Conservation (phyloP, 2,329 filamentous ascomycete species). For the Aspergillus sp. region DNA sequence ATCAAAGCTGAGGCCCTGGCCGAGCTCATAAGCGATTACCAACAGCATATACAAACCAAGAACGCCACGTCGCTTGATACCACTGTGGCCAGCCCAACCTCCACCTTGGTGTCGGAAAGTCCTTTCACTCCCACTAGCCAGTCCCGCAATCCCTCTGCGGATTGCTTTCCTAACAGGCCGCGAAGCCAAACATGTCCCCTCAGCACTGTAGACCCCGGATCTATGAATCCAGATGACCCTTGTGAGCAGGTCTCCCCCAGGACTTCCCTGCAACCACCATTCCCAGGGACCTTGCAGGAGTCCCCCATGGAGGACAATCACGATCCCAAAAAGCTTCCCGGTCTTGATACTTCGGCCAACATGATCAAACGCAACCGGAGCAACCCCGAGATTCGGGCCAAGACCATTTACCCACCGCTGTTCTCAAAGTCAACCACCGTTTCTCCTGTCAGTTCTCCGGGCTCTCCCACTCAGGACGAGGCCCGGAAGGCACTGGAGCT, state of each 20-base stretch:
- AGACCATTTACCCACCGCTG: slow-evolving; percentile 41
- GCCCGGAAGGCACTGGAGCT: slow-evolving; percentile 78
- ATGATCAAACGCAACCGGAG: slow-evolving; percentile 46
- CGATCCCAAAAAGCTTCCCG: slow-evolving; percentile 29
- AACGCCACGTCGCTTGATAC: slow-evolving; percentile 67
- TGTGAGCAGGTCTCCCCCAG: slow-evolving; percentile 59
- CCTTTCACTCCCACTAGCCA: slow-evolving; percentile 62
- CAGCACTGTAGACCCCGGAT: slow-evolving; percentile 52
- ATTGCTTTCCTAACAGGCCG: slow-evolving; percentile 67
- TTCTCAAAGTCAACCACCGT: slow-evolving; percentile 40
- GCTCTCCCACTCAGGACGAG: slow-evolving; percentile 78
- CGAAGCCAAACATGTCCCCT: slow-evolving; percentile 85
- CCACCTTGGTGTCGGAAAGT: slow-evolving; percentile 76
- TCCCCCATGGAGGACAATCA: slow-evolving; percentile 54
- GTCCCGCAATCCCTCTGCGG: slow-evolving; percentile 47
- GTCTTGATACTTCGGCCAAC: slow-evolving; percentile 28
- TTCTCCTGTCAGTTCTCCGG: slow-evolving; percentile 58
- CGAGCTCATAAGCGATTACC: slow-evolving; percentile 61
- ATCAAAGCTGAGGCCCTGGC: slow-evolving; percentile 61
- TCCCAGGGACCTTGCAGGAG: slow-evolving; percentile 48
- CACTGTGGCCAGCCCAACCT: slow-evolving; percentile 68
- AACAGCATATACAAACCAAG: slow-evolving; percentile 63
- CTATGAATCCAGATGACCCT: slow-evolving; percentile 50
- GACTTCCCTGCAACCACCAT: slow-evolving; percentile 42
- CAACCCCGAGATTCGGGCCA: slow-evolving; percentile 45